Conservation (phyloP, 1,284 basidiomycete genomes). For the Leccinum insolens region DNA sequence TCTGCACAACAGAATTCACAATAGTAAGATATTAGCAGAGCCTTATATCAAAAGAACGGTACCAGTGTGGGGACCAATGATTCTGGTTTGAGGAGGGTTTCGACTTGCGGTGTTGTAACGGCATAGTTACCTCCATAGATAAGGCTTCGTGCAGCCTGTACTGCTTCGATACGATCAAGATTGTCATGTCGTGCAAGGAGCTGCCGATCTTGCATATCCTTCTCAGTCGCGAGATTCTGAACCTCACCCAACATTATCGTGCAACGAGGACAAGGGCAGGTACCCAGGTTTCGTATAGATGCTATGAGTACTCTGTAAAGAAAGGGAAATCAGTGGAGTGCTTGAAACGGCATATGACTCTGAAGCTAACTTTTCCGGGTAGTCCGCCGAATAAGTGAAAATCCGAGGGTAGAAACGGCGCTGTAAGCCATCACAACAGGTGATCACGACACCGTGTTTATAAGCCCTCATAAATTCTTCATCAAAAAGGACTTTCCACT, state of each 20-base stretch:
- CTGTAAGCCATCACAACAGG: background rate
- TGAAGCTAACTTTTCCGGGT: background rate
- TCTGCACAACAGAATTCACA: no score
- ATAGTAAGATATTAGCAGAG: background rate
- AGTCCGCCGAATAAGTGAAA: background rate
- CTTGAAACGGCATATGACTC: background rate
- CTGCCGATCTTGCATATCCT: background rate
- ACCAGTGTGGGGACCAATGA: background rate
- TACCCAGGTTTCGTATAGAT: background rate
- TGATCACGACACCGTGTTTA: background rate
- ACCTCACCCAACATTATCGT: background rate
- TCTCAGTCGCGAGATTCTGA: background rate
- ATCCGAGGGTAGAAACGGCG: background rate
- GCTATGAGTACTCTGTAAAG: background rate
- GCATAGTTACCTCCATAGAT: background rate
- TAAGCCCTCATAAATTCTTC: background rate
- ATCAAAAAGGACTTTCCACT: background rate
- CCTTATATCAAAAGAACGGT: background rate
- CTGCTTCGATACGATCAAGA: background rate
- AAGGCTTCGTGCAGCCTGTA: background rate
- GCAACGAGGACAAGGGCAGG: background rate
- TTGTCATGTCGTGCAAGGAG: background rate
- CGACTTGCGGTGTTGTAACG: background rate
- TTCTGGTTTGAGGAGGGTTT: background rate
- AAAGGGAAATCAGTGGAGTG: background rate